These are phyloP conservation scores for Scheffersomyces segobiensis DNA, from an alignment of 1,139 yeast genomes.

Conservation along the genomic window DNA sequence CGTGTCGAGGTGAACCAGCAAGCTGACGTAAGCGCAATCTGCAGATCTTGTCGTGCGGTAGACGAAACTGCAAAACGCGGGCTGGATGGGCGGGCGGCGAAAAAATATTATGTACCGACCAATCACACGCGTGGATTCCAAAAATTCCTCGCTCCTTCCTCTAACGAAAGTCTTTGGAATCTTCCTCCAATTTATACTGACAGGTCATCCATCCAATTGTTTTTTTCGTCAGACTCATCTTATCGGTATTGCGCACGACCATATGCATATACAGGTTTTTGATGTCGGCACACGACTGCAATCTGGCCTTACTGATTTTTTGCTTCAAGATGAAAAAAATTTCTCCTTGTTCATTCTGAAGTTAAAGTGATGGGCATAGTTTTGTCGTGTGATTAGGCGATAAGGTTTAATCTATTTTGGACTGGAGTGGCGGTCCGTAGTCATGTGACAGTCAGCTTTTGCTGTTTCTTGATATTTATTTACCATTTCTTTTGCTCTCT, in stretches of 20 bases:
- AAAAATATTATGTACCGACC: constrained; percentile 10
- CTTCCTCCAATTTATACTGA: constrained; percentile 12
- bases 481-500: not conserved
- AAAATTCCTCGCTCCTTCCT: not conserved
- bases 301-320: not conserved
- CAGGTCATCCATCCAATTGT: constrained; percentile 2
- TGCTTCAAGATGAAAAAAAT: not conserved
- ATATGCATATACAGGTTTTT: not conserved
- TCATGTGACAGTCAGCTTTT: not conserved
- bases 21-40: not conserved
- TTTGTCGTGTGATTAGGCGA: too few species aligned
- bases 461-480: not conserved
- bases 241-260: constrained; percentile 15
- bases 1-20: not conserved
- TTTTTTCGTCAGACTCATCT: not conserved
- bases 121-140: not conserved
- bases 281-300: not conserved
- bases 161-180: constrained; percentile 7
- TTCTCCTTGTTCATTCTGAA: not conserved
- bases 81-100: constrained; percentile 6
- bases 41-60: not conserved
- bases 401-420: too few species aligned
- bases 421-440: not conserved
- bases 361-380: too few species aligned
- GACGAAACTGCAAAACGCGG: constrained; percentile 1